Percentiles rank a stretch among this genome's conserved stretches.
These are phyloP conservation scores for Lineolata rhizophorae DNA, from an alignment of 495 filamentous ascomycete genomes.

Conservation along the genomic window DNA sequence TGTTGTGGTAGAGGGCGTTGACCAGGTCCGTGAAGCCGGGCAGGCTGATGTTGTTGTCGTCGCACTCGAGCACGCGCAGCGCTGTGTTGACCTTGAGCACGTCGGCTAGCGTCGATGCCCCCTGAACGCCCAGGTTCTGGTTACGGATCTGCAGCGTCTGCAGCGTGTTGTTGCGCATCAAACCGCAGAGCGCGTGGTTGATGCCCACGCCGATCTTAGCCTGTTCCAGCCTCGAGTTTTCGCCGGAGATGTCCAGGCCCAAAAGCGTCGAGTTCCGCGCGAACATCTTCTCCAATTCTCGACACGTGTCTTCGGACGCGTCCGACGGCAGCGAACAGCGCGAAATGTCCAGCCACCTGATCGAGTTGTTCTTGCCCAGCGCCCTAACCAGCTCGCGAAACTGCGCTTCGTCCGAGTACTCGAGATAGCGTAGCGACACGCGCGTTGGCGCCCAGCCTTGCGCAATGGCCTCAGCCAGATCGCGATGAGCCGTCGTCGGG, in stretches of 20 bases:
- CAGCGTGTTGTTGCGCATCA: slow-evolving; percentile 55
- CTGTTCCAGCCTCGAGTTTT: slow-evolving; percentile 71
- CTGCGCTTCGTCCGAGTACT: slow-evolving; percentile 54
- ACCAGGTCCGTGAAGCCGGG: slow-evolving; percentile 60
- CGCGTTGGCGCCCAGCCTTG: slow-evolving; percentile 41
- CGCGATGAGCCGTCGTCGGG: slow-evolving; percentile 44
- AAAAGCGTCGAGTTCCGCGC: slow-evolving; percentile 54
- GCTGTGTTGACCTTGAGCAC: slow-evolving; percentile 44
- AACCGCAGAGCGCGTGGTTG: slow-evolving; percentile 50
- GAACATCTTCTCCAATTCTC: slow-evolving; percentile 53
- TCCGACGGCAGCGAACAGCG: slow-evolving; percentile 70
- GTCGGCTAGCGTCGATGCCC: slow-evolving; percentile 57
- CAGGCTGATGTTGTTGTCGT: slow-evolving; percentile 57
- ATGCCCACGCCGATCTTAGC: slow-evolving; percentile 67
- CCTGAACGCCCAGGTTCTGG: slow-evolving; percentile 34
- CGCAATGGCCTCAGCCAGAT: slow-evolving; percentile 46
- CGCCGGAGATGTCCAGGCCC: slow-evolving; percentile 72
- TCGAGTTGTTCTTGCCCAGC: slow-evolving; percentile 46
- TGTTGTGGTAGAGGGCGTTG: slow-evolving; percentile 47
- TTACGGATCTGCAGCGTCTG: slow-evolving; percentile 52
- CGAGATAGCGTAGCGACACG: slow-evolving; percentile 66
- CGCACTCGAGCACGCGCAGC: slow-evolving; percentile 49
- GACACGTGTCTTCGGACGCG: slow-evolving; percentile 49
- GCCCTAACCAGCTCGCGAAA: slow-evolving; percentile 57
- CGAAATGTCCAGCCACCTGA: slow-evolving; percentile 66